Base-by-base conservation (phyloP, 129 eudicot genomes). In the Erigeron canadensis region DNA sequence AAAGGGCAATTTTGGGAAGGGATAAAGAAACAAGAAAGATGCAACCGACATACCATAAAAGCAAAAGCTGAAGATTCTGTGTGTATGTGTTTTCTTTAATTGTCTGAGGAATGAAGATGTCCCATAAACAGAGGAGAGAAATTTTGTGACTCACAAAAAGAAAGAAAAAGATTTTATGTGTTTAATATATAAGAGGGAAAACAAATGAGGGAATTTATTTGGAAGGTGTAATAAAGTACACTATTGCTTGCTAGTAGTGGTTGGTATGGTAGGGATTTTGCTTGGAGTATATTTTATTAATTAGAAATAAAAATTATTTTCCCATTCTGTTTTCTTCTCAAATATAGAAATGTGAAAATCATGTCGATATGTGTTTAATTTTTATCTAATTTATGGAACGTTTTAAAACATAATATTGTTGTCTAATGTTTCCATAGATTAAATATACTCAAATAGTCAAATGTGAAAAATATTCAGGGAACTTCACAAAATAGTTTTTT, bases 1-100 rank as follows among this genome's bases (percentile, higher is more conserved):
- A 15, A 18, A 53, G 16, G 23, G 18, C 10, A 53, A 16, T 53
- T 53, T 28, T 28, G 34, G 34, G 34, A 3, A 28, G 34, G 34
- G 1, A 72, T 45, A 19, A 61, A 37, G 21, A 13, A 4, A 21
- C 37, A 63, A 66, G 61, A 62, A 48, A 28, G 68, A 42, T 59
- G 59, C 44, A 44, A 75, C 73, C 79, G 60, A 76, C 80, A 76
- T 76, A 76, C 80, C 80, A 67, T 67, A 76, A 76, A 48, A 67
- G 75, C 57, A 42, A 76, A 76, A 37, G 80, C 80, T 57, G 69
- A 76, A 67, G 63, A 76, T 57, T 76, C 75, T n/a, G 34, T 53
- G 23, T 63, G 22, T 39, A 46, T 6, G 9, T 72, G 66, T 8
- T 59, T 64, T 62, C 48, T 40, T 71, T n/a, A n/a, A n/a, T n/a